Percentiles rank a stretch among this genome's conserved stretches.
Conservation (phyloP, 306 rosid genomes). For the Fragaria ananassa region DNA sequence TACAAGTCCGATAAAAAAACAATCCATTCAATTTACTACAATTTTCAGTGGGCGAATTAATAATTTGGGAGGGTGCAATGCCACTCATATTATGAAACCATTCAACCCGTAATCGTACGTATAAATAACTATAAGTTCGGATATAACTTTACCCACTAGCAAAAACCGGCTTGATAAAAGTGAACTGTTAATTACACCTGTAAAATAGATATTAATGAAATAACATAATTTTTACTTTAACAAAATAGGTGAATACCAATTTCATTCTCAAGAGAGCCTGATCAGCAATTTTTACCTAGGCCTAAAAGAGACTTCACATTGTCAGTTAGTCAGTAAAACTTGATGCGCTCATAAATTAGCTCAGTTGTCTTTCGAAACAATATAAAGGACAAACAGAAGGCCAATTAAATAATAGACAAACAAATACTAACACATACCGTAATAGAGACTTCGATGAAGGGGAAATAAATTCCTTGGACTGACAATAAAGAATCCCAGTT, state of each 20-base stretch:
- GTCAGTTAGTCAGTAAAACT: slow-evolving; percentile 1
- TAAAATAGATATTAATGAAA: neutral
- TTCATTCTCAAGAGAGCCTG: slow-evolving; percentile 81
- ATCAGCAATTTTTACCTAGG: slow-evolving; percentile 69
- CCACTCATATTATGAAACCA: neutral
- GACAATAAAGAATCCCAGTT: neutral
- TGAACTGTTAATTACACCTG: neutral
- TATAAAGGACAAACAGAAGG: neutral
- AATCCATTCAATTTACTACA: neutral
- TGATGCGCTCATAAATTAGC: neutral
- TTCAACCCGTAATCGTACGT: neutral
- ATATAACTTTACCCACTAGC: neutral
- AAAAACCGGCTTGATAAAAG: neutral
- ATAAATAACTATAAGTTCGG: neutral
- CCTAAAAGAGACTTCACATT: slow-evolving; percentile 36
- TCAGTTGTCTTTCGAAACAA: neutral
- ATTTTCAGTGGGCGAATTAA: neutral
- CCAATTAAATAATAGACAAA: neutral
- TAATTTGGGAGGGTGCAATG: neutral
- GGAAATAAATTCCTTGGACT: slow-evolving; percentile 17
- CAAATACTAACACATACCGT: neutral
- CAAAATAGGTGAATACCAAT: slow-evolving; percentile 50
- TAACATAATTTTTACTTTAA: neutral
- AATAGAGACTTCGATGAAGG: neutral
- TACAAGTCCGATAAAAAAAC: neutral